Evolutionary conservation across 2,329 filamentous ascomycete genomes (phyloP).

Genomic region (Sporothrix euskadiensis): DNA sequence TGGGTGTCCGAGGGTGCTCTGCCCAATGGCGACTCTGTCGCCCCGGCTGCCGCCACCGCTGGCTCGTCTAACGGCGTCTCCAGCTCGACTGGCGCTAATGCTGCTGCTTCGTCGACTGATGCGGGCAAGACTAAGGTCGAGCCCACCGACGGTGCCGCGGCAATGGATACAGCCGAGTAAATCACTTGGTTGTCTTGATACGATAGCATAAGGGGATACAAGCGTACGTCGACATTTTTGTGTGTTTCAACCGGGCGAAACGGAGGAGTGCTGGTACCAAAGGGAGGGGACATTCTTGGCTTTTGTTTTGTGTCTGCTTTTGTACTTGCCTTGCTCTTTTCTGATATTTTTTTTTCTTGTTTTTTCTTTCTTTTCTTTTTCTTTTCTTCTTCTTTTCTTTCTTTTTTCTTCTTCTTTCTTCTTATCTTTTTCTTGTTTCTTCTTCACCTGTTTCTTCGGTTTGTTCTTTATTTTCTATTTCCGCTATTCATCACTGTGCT

Average conservation of each 20-base stretch:
- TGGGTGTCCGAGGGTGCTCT: slow-evolving; percentile 53
- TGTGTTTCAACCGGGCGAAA: slow-evolving; percentile 13
- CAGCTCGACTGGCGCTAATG: neutral
- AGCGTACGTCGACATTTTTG: neutral
- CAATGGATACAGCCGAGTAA: slow-evolving; percentile 28
- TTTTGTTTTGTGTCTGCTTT: slow-evolving; percentile 9
- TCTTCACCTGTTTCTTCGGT: neutral
- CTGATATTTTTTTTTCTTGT: neutral
- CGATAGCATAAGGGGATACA: neutral
- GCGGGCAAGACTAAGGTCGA: neutral
- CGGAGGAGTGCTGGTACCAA: slow-evolving; percentile 1
- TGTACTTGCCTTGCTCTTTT: neutral
- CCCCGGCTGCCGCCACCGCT: neutral
- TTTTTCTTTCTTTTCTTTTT: slow-evolving; percentile 12
- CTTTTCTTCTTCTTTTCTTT: neutral
- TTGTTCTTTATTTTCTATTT: neutral
- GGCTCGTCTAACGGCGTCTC: slow-evolving; percentile 5
- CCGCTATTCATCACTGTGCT: neutral
- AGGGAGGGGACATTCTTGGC: slow-evolving; percentile 1
- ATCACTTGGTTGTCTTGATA: neutral
- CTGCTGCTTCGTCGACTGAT: neutral
- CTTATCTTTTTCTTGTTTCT: neutral
- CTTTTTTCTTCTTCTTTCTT: neutral
- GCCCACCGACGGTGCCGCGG: neutral
- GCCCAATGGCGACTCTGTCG: slow-evolving; percentile 20